Evolutionary conservation across 1,284 basidiomycete genomes (phyloP), one percentile per base, ranked within the genome.

Genomic region (Ceratobasidium sp.): DNA sequence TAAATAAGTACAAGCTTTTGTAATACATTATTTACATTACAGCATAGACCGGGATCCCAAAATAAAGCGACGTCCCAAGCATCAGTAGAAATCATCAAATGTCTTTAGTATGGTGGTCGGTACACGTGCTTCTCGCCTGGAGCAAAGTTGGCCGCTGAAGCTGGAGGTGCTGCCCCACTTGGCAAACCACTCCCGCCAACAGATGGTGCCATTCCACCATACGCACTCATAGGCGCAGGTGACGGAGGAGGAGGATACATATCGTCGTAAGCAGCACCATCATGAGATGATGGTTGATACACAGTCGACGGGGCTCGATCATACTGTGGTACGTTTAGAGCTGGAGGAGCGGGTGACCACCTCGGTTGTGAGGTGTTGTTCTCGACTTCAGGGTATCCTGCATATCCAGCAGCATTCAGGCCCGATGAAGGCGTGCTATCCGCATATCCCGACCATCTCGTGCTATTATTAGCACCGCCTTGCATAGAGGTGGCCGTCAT

Each of bases 121-220:
- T 50, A 50, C 13, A 50, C 49, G 4, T 50, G 49, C 27, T 50
- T 50, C 49, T 50, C 49, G 6, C 49, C 49, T 6, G 49, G 27
- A 13, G 49, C 49, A 50, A 40, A 40, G 8, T 40, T 17, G 38
- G 38, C 8, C 38, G 38, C 8, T 8, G 38, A 17, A 7, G 38
- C 8, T 8, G 38, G 38, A 40, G 38, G 7, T 40, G 38, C 17
- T 40, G 38, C 38, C 17, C 17, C 17, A 17, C 17, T 40, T 17
- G 8, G 8, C 7, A 7, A 8, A 7, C 38, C 38, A 40, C 38
- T 40, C 17, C 8, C 38, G 38, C 38, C 38, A 40, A 40, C n/a
- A n/a, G 43, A 29, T 22, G 17, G 17, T 45, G 57, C 49, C 49
- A 53, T 65, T 25, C 49, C 49, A 40, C 60, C 60, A 49, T 65